phyloP scores from a whole-genome alignment of 495 filamentous ascomycete genomes.

The Paragyromitra xinjiangensis region DNA sequence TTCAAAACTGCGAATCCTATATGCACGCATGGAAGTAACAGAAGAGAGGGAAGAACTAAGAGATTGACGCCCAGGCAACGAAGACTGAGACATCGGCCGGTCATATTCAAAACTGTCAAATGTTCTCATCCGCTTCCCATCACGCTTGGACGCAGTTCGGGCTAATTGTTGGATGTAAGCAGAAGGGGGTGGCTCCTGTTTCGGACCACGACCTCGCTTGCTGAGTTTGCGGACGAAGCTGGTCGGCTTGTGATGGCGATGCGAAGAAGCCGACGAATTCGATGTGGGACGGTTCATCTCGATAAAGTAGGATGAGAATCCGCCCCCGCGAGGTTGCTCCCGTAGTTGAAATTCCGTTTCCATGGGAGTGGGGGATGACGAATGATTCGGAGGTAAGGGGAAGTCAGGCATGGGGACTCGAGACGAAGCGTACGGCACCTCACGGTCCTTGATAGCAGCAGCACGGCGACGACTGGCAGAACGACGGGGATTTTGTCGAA shows the following conservation, averaged over 20 bases:
- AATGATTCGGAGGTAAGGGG: conserved; percentile 42
- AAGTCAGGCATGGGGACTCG: conserved; percentile 33
- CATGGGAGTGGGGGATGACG: conserved; percentile 41
- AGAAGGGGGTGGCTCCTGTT: conserved; percentile 50
- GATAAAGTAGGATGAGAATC: conserved; percentile 53
- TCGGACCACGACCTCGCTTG: conserved; percentile 48
- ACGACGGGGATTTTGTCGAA: conserved; percentile 49
- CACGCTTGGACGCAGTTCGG: conserved; percentile 49
- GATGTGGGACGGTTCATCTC: conserved; percentile 49
- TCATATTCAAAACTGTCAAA: conserved; percentile 53
- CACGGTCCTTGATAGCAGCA: conserved; percentile 32
- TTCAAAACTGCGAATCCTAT: conserved; percentile 54
- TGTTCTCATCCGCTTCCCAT: conserved; percentile 50
- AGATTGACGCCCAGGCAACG: conserved; percentile 51
- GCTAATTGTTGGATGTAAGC: conserved; percentile 54
- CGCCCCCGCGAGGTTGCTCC: conserved; percentile 48
- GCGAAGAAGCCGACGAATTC: conserved; percentile 53
- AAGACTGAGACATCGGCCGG: conserved; percentile 52
- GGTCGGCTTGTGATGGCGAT: conserved; percentile 53
- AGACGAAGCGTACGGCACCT: conserved; percentile 31
- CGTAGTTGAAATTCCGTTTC: conserved; percentile 48
- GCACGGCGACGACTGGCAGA: conserved; percentile 42
- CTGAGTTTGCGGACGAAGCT: conserved; percentile 54
- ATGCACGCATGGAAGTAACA: conserved; percentile 53
- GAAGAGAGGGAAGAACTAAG: conserved; percentile 55